phyloP scores from a whole-genome alignment of 345 rosid species.

The Aethionema arabicum region DNA sequence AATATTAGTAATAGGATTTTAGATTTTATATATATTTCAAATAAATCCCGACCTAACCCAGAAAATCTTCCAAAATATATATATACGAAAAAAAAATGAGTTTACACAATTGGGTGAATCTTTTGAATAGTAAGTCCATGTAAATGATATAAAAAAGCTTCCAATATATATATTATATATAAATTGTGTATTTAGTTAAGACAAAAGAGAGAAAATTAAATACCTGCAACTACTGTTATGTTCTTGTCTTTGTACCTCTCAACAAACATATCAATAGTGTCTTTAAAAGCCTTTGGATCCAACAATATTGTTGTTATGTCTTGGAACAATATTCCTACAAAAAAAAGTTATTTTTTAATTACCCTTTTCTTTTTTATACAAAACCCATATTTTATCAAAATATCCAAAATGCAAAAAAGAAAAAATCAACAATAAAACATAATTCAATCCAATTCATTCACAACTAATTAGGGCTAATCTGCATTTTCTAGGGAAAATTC shows the following conservation, averaged over 20 bases:
- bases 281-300: slow-evolving; percentile 89
- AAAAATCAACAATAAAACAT: too few relatives aligned
- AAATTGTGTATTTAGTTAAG: not conserved
- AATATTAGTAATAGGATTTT: not conserved
- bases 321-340: slow-evolving; percentile 92
- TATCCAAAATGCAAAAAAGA: too few relatives aligned
- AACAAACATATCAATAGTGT: slow-evolving; percentile 83
- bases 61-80: slow-evolving; percentile 20
- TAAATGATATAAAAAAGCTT: slow-evolving; percentile 4
- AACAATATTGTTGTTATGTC: slow-evolving; percentile 89
- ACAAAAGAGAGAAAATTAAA: not conserved
- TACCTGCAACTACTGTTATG: slow-evolving; percentile 98
- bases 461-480: too few relatives aligned
- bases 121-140: slow-evolving; percentile 16
- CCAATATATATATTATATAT: not conserved
- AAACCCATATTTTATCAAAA: too few relatives aligned
- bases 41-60: slow-evolving; percentile 34
- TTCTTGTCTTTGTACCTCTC: slow-evolving; percentile 85
- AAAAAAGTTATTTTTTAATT: not conserved
- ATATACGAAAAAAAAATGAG: slow-evolving; percentile 17
- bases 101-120: slow-evolving; percentile 28
- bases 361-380: not conserved
- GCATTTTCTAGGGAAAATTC: not conserved
- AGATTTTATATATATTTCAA: not conserved
- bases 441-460: too few relatives aligned